Percentiles rank a stretch among this genome's conserved stretches.
phyloP scores from a whole-genome alignment of 331 rosid genomes.

The Pyrus hybrid region DNA sequence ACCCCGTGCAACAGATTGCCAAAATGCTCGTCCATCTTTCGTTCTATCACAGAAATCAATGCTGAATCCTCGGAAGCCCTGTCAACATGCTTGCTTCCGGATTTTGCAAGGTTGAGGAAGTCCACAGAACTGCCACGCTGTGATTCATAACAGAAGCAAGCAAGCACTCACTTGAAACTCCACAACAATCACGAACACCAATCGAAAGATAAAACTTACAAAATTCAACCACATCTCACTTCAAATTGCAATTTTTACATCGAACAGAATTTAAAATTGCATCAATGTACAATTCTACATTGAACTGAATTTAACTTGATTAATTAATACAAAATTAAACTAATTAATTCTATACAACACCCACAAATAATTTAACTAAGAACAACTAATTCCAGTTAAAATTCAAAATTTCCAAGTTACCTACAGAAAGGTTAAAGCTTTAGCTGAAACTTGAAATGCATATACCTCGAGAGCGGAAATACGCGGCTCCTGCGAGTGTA shows the following conservation, averaged over 20 bases:
- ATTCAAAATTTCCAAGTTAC: background rate
- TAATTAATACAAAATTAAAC: background rate
- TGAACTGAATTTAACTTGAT: background rate
- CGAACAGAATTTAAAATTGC: no score
- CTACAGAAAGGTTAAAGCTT: background rate
- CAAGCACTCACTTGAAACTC: background rate
- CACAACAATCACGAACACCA: background rate
- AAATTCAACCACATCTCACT: background rate
- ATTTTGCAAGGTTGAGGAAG: background rate
- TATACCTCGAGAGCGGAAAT: slow-evolving; percentile 7
- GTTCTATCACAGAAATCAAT: slow-evolving; percentile 18
- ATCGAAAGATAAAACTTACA: background rate
- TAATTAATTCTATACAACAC: background rate
- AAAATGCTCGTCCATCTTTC: slow-evolving; percentile 17
- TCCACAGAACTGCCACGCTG: slow-evolving; percentile 2
- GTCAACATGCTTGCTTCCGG: background rate
- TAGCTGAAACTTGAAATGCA: background rate
- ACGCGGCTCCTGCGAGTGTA: background rate
- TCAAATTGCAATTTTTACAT: background rate
- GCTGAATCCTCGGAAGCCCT: background rate
- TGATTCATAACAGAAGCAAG: background rate
- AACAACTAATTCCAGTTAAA: background rate
- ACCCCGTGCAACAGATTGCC: slow-evolving; percentile 15
- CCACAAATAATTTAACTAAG: background rate
- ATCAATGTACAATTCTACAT: background rate